Conservation (phyloP, 2,329 filamentous ascomycete species). For the Fusarium nisikadoi region DNA sequence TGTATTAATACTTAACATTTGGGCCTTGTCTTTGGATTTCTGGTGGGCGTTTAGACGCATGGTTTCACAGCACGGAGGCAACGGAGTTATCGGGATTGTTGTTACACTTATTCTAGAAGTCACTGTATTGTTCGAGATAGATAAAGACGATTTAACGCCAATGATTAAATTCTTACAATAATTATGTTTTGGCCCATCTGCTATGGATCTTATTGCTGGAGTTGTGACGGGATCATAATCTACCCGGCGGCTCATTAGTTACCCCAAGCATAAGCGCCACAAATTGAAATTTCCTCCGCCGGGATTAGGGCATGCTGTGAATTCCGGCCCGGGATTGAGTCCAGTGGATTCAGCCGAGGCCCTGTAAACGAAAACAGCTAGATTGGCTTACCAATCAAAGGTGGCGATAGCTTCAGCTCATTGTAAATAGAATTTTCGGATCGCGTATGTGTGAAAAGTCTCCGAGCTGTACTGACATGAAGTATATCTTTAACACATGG, state of each 20-base stretch:
- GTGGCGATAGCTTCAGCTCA: neutral
- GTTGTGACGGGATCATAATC: neutral
- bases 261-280: neutral
- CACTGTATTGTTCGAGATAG: too few relatives aligned
- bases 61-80: too few relatives aligned
- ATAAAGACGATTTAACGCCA: too few relatives aligned
- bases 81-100: too few relatives aligned
- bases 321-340: neutral
- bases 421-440: neutral
- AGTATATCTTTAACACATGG: neutral
- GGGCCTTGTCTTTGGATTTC: too few relatives aligned
- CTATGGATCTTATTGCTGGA: too few relatives aligned
- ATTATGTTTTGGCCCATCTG: too few relatives aligned
- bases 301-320: neutral
- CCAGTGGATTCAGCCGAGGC: neutral
- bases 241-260: neutral
- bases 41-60: too few relatives aligned
- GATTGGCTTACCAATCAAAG: neutral
- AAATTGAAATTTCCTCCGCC: neutral
- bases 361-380: neutral
- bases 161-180: too few relatives aligned
- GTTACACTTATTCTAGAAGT: too few relatives aligned
- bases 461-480: neutral
- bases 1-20: too few relatives aligned
- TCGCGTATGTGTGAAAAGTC: neutral